phyloP scores from a whole-genome alignment of 176 grass and related monocot species.

The Juncus inflexus region DNA sequence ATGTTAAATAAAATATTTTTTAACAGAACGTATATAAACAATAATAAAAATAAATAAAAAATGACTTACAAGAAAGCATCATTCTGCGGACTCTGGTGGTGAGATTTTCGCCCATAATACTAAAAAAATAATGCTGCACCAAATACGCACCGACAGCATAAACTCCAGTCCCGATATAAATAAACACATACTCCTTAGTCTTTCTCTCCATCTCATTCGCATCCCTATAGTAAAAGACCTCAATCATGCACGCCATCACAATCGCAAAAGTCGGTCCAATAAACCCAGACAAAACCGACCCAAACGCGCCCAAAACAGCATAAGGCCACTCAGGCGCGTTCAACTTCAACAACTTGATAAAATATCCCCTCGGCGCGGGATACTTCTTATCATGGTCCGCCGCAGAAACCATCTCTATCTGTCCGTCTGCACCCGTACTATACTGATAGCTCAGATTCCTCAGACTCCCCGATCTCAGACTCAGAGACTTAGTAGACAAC shows the following conservation, averaged over 20 bases:
- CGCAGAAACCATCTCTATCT: slow-evolving; percentile 96
- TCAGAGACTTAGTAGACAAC: slow-evolving; percentile 97
- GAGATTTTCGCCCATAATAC: slow-evolving; percentile 99
- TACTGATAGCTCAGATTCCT: slow-evolving; percentile 98
- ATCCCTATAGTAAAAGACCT: slow-evolving; percentile 93
- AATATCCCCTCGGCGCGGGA: slow-evolving; percentile 87
- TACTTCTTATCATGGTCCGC: slow-evolving; percentile 92
- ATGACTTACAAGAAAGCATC: slow-evolving; percentile 78
- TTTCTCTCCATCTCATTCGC: slow-evolving; percentile 75
- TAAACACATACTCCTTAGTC: slow-evolving; percentile 87
- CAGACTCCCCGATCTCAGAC: slow-evolving; percentile 80
- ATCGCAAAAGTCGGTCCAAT: slow-evolving; percentile 94
- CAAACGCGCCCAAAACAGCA: slow-evolving; percentile 70
- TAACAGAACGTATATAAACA: not conserved
- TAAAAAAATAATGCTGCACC: slow-evolving; percentile 97
- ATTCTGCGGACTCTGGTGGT: slow-evolving; percentile 91
- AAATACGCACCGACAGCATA: slow-evolving; percentile 88
- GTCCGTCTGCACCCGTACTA: slow-evolving; percentile 92
- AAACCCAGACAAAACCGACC: slow-evolving; percentile 86
- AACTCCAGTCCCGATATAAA: slow-evolving; percentile 92
- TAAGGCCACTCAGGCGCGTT: slow-evolving; percentile 99
- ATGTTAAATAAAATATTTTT: too few species aligned
- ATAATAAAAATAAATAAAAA: slow-evolving; percentile 3
- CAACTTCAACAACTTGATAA: slow-evolving; percentile 90
- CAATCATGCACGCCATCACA: slow-evolving; percentile 95